phyloP scores from a whole-genome alignment of 1,139 yeast species.

The Lodderomyces elongisporus region DNA sequence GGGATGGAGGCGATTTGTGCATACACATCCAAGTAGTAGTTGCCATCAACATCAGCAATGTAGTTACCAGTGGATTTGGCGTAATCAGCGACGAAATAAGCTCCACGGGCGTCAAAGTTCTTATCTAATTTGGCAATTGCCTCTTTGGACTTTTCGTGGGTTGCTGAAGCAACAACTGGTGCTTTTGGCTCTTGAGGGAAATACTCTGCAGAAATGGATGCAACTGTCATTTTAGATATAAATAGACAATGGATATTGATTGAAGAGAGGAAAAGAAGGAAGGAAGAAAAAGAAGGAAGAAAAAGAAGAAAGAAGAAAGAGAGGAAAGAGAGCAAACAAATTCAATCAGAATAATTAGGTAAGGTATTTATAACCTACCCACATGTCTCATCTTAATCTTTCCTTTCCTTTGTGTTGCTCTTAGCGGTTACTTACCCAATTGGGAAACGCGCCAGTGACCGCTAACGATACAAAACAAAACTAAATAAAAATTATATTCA shows the following conservation, averaged over 20 bases:
- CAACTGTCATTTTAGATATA: conserved; percentile 6
- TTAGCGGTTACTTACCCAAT: too few relatives aligned
- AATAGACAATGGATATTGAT: not conserved
- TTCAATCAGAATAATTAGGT: too few relatives aligned
- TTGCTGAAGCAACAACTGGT: conserved; percentile 48
- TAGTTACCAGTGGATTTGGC: conserved; percentile 66
- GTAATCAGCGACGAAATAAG: conserved; percentile 66
- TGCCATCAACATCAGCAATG: conserved; percentile 68
- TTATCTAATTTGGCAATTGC: conserved; percentile 44
- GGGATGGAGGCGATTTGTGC: conserved; percentile 78
- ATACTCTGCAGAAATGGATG: conserved; percentile 47
- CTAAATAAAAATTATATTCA: too few relatives aligned
- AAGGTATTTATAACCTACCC: too few relatives aligned
- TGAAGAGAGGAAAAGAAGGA: not conserved
- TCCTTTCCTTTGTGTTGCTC: too few relatives aligned
- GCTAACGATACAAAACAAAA: too few relatives aligned
- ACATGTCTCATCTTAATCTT: too few relatives aligned
- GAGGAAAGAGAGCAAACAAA: too few relatives aligned
- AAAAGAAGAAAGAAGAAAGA: conserved; percentile 1
- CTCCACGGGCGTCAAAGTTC: conserved; percentile 61
- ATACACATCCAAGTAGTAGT: conserved; percentile 61
- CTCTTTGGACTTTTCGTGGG: conserved; percentile 54
- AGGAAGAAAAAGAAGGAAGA: not conserved
- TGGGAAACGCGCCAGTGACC: too few relatives aligned
- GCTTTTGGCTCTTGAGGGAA: conserved; percentile 64